A percentile compares a stretch with the other conserved stretches of the same genome.
phyloP scores from a whole-genome alignment of 805 yeast genomes.

The Vanderwaltozyma tropicalis region DNA sequence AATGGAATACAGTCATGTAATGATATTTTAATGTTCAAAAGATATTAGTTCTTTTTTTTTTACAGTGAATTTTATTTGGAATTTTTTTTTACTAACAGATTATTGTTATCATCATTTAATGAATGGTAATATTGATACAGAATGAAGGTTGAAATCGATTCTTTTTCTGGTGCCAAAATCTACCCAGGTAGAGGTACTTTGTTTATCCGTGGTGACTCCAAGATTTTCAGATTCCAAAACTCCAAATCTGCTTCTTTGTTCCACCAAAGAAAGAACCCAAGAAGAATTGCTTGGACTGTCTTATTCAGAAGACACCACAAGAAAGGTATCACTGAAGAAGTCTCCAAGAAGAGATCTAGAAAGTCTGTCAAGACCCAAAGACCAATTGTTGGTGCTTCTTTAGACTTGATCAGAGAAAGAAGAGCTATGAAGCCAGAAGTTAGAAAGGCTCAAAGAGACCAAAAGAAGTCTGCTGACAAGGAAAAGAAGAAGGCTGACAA shows the following conservation, averaged over 20 bases:
- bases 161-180: constrained; percentile 98
- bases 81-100: background rate
- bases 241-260: constrained; percentile 96
- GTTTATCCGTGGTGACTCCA: constrained; percentile 99
- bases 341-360: constrained; percentile 92
- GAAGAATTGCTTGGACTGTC: constrained; percentile 99
- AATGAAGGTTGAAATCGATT: constrained; percentile 99
- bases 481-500: constrained; percentile 85
- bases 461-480: constrained; percentile 72
- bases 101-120: too few relatives aligned
- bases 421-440: constrained; percentile 92
- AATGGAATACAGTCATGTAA: too few relatives aligned
- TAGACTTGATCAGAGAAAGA: constrained; percentile 96
- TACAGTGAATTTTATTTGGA: too few relatives aligned
- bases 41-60: background rate
- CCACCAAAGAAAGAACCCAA: constrained; percentile 99
- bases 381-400: constrained; percentile 98
- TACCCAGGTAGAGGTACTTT: constrained; percentile 99
- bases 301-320: constrained; percentile 99
- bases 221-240: constrained; percentile 98
- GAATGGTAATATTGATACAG: constrained; percentile 1
- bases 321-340: constrained; percentile 99
- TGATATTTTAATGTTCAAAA: background rate
- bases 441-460: constrained; percentile 95
- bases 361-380: constrained; percentile 97